A percentile compares a stretch with the other conserved stretches of the same genome.
phyloP scores from a whole-genome alignment of 768 basidiomycete species.

The Multifurca ochricompacta region DNA sequence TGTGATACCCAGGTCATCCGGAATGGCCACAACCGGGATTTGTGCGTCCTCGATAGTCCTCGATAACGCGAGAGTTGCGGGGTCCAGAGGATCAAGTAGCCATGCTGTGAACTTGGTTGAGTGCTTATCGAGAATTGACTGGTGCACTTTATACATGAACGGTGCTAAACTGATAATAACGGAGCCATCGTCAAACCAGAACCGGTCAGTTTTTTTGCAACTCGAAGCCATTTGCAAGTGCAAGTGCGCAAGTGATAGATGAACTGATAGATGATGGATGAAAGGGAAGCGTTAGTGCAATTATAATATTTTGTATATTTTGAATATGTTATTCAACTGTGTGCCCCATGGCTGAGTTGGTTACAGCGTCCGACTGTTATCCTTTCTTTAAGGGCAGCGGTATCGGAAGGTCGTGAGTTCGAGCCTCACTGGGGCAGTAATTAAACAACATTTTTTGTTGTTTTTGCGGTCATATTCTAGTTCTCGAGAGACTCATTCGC shows the following conservation, averaged over 20 bases:
- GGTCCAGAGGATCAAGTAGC: conserved; percentile 3
- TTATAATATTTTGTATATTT: too few relatives aligned
- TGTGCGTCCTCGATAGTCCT: neutral
- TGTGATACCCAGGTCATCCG: conserved; percentile 32
- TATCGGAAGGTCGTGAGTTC: conserved; percentile 48
- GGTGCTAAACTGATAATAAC: conserved; percentile 41
- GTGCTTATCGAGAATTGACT: conserved; percentile 43
- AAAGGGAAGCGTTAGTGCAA: too few relatives aligned
- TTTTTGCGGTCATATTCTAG: neutral
- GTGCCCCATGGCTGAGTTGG: conserved; percentile 48
- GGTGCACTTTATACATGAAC: conserved; percentile 50
- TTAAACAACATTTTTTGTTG: conserved; percentile 17
- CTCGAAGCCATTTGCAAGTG: neutral
- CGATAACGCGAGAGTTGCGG: neutral
- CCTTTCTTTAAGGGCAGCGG: neutral
- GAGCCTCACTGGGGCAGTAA: conserved; percentile 45
- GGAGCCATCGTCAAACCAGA: conserved; percentile 62
- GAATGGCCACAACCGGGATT: conserved; percentile 27
- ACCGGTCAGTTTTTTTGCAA: conserved; percentile 1
- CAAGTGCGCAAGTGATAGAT: too few relatives aligned
- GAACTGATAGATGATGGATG: too few relatives aligned
- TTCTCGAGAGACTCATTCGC: too few relatives aligned
- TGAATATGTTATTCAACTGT: neutral
- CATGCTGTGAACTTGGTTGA: conserved; percentile 30
- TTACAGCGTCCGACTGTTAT: conserved; percentile 45